A percentile compares a stretch with the other conserved stretches of the same genome.
Evolutionary conservation across 495 filamentous ascomycete species (phyloP).

Genomic region (Penicillium paradoxum): DNA sequence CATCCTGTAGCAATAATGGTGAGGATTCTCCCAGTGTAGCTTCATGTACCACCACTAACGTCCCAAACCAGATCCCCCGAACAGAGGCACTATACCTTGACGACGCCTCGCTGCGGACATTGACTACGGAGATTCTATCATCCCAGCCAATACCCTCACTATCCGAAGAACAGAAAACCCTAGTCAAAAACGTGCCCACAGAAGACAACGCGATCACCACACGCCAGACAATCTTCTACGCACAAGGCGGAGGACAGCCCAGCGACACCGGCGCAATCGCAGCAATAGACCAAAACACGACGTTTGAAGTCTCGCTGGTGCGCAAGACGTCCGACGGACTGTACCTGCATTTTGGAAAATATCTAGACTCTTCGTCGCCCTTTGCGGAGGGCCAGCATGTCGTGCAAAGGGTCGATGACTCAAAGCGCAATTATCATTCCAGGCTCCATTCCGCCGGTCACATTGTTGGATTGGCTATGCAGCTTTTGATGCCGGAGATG

Average conservation of each 20-base stretch:
- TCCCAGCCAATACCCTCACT: constrained; percentile 44
- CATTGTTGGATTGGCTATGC: constrained; percentile 55
- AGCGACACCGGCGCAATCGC: constrained; percentile 54
- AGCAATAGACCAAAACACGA: constrained; percentile 14
- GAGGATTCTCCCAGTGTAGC: neutral
- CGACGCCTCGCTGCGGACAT: constrained; percentile 44
- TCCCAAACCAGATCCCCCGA: constrained; percentile 7
- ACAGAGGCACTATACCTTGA: constrained; percentile 48
- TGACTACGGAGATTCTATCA: constrained; percentile 43
- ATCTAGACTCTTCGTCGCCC: constrained; percentile 16
- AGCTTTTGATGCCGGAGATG: constrained; percentile 46
- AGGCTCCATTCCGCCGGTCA: constrained; percentile 62
- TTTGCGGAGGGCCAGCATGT: constrained; percentile 40
- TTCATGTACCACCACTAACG: neutral
- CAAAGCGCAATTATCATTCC: constrained; percentile 52
- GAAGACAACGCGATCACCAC: constrained; percentile 41
- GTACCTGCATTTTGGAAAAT: constrained; percentile 57
- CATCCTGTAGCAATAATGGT: neutral
- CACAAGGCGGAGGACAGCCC: constrained; percentile 63
- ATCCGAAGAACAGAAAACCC: constrained; percentile 37
- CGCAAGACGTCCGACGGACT: constrained; percentile 43
- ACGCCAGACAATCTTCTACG: constrained; percentile 57
- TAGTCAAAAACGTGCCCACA: constrained; percentile 19
- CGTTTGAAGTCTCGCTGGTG: constrained; percentile 48
- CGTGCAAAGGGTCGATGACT: constrained; percentile 48